Percentiles rank a stretch among this genome's conserved stretches.
Conservation (phyloP, 805 yeast genomes). For the Yamadazyma nakazawae region DNA sequence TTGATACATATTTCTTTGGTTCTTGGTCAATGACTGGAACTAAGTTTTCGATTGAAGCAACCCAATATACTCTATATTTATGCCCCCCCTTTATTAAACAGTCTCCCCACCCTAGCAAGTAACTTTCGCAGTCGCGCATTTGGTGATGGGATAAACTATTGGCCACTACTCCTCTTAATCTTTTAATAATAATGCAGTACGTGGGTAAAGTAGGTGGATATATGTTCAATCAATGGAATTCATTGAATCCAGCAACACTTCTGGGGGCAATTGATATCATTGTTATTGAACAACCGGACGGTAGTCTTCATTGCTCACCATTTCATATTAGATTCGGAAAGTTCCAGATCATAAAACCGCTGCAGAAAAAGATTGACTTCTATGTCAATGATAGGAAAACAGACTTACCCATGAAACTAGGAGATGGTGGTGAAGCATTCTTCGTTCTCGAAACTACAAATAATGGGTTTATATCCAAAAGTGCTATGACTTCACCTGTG, state of each 20-base stretch:
- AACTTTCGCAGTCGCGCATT: slow-evolving; percentile 1
- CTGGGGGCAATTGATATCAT: slow-evolving; percentile 97
- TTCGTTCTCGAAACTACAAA: slow-evolving; percentile 87
- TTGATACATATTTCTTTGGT: no score
- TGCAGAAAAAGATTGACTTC: slow-evolving; percentile 90
- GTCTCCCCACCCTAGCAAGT: neutral
- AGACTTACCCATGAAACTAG: slow-evolving; percentile 89
- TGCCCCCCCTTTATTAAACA: neutral
- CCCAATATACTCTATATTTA: neutral
- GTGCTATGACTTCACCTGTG: slow-evolving; percentile 84
- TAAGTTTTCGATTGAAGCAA: no score
- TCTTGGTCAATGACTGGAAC: no score
- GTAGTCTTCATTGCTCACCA: slow-evolving; percentile 83
- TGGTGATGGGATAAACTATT: neutral
- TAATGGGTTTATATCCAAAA: slow-evolving; percentile 63
- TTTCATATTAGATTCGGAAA: slow-evolving; percentile 96
- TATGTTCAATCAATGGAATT: slow-evolving; percentile 95
- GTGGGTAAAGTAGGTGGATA: slow-evolving; percentile 94
- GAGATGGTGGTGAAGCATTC: slow-evolving; percentile 97
- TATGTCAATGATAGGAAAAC: slow-evolving; percentile 79
- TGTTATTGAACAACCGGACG: slow-evolving; percentile 86
- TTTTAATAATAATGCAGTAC: slow-evolving; percentile 70
- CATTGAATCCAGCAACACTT: slow-evolving; percentile 92
- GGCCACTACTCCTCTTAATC: neutral
- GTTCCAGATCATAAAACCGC: slow-evolving; percentile 86